Evolutionary conservation across 164 flowering plant species (phyloP), one percentile per base, ranked within the genome.

Genomic region (Berberis vulgaris): DNA sequence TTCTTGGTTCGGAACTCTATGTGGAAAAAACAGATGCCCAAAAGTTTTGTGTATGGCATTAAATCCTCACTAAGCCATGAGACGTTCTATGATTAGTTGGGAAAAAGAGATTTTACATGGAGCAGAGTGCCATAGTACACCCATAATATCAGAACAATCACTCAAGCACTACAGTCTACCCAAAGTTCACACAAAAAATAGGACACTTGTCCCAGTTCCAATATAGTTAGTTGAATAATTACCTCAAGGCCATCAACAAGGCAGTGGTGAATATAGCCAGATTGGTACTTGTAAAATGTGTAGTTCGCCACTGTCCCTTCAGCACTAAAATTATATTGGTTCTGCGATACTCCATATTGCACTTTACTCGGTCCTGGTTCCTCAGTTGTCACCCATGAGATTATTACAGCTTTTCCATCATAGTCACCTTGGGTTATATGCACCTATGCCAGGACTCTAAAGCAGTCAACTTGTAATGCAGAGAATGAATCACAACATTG

Each of bases 351-450:
- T 42, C 97, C 92, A 77, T 83, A 95, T 13, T 71, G 72, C 40
- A 95, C 92, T 80, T 71, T 69, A 66, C 76, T 83, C 9, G 78
- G 46, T 8, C 86, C 96, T 42, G 91, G 89, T 77, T 80, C 84
- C 61, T 84, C 82, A 60, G 82, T 47, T 58, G 99, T 95, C 49
- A 89, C 92, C 99, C 99, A 95, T 58, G 97, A 89, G 54, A 95
- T 72, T 9, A 91, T 88, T 4, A 91, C 86, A 58, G 92, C 99
- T 67, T 79, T 88, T 50, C 99, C 99, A 77, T 95, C 88, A 76
- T 91, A 89, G 78, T 95, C 96, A 67, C 99, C 99, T 74, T 95
- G 99, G 6, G 98, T 95, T 26, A 95, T 89, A 78, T 84, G 97
- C 67, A 95, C 99, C 99, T 91, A 71, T 52, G 63, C 4, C 26